Evolutionary conservation across 768 basidiomycete species (phyloP).

Genomic region (Tubosaeta sp.): DNA sequence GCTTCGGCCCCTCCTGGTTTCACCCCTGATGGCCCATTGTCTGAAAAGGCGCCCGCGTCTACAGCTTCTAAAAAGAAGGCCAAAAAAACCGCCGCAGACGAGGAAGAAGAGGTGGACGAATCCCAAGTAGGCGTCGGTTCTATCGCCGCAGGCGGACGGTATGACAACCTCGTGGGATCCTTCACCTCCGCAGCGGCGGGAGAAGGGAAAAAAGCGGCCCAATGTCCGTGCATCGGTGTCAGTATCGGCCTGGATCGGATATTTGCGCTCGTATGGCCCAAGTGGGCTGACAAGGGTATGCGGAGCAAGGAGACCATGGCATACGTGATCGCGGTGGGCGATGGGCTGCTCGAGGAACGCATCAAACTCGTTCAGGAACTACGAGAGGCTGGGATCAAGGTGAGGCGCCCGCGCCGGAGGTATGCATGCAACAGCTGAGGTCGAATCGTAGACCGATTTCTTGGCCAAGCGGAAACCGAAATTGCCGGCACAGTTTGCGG

Average conservation of each 20-base stretch:
- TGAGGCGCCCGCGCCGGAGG: too few species aligned
- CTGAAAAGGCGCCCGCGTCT: slow-evolving; percentile 20
- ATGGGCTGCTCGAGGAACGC: slow-evolving; percentile 82
- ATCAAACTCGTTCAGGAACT: slow-evolving; percentile 76
- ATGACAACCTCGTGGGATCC: slow-evolving; percentile 91
- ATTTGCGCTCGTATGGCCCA: slow-evolving; percentile 87
- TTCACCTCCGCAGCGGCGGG: slow-evolving; percentile 81
- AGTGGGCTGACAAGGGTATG: slow-evolving; percentile 74
- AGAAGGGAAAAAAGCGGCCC: slow-evolving; percentile 60
- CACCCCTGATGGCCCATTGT: slow-evolving; percentile 45
- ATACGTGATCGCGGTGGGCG: slow-evolving; percentile 89
- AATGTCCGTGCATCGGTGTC: slow-evolving; percentile 87
- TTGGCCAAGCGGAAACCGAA: slow-evolving; percentile 92
- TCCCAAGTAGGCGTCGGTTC: slow-evolving; percentile 95
- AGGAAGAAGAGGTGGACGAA: slow-evolving; percentile 88
- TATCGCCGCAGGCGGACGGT: slow-evolving; percentile 96
- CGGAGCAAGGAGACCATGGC: slow-evolving; percentile 90
- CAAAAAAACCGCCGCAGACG: slow-evolving; percentile 40
- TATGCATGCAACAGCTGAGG: too few species aligned
- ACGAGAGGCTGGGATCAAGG: slow-evolving; percentile 86
- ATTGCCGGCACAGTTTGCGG: slow-evolving; percentile 78
- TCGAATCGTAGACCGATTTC: slow-evolving; percentile 70
- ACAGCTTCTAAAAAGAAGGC: slow-evolving; percentile 32
- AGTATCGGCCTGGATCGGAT: slow-evolving; percentile 92
- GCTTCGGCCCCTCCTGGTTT: slow-evolving; percentile 90